phyloP scores from a whole-genome alignment of 495 filamentous ascomycete genomes.

The Podospora bellae-mahoneyi region DNA sequence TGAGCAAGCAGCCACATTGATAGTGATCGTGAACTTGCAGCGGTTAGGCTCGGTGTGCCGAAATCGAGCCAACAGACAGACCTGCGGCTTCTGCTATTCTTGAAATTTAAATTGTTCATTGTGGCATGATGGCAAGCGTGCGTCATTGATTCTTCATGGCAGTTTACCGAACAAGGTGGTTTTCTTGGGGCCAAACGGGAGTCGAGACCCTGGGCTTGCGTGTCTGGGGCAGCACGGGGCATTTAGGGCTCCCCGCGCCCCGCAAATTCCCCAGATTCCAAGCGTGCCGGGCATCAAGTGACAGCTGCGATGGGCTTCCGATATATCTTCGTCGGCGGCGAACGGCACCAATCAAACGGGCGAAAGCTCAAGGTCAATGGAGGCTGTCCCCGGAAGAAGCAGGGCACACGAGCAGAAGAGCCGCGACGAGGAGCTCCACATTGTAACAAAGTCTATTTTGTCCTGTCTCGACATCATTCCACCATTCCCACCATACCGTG shows the following conservation, averaged over 20 bases:
- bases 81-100: background rate
- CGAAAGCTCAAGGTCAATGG: background rate
- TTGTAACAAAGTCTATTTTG: conserved; percentile 25
- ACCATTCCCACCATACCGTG: conserved; percentile 8
- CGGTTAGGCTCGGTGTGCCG: background rate
- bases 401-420: background rate
- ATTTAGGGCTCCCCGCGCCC: background rate
- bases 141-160: background rate
- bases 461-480: conserved; percentile 13
- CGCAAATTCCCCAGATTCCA: background rate
- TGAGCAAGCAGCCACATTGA: background rate
- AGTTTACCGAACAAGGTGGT: background rate
- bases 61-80: background rate
- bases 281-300: background rate
- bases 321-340: background rate
- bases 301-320: background rate
- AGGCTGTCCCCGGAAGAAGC: background rate
- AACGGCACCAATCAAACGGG: background rate
- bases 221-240: background rate
- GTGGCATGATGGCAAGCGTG: background rate
- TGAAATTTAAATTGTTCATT: background rate
- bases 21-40: background rate
- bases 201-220: background rate
- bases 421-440: background rate
- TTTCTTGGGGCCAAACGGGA: background rate